phyloP scores from a whole-genome alignment of 345 rosid genomes.

The Brassica nigra region DNA sequence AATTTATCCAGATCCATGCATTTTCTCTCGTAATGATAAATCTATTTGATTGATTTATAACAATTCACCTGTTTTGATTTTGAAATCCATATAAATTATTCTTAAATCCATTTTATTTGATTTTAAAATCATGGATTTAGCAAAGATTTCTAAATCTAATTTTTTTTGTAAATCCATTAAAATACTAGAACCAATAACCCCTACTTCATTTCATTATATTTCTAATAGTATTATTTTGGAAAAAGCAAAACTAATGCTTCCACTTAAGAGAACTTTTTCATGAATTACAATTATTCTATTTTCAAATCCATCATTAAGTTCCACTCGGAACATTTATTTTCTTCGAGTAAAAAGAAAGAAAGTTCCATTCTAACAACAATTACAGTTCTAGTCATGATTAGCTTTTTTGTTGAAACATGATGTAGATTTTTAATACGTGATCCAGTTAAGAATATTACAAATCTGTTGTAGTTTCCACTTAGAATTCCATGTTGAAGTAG shows the following conservation, averaged over 20 bases:
- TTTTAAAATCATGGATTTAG: too few relatives aligned
- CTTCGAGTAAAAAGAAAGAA: not conserved
- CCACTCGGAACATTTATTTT: not conserved
- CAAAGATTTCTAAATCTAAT: too few relatives aligned
- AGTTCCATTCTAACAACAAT: constrained; percentile 3
- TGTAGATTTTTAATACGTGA: not conserved
- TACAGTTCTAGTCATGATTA: constrained; percentile 7
- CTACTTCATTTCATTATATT: too few relatives aligned
- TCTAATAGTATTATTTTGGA: not conserved
- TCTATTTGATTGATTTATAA: too few relatives aligned
- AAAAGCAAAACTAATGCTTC: constrained; percentile 42
- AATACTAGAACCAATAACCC: too few relatives aligned
- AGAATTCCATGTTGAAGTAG: not conserved
- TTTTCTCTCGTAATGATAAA: too few relatives aligned
- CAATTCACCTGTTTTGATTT: too few relatives aligned
- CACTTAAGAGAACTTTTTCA: constrained; percentile 59
- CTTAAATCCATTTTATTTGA: too few relatives aligned
- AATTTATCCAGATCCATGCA: too few relatives aligned
- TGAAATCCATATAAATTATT: too few relatives aligned
- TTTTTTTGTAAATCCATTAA: too few relatives aligned
- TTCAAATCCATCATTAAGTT: constrained; percentile 30
- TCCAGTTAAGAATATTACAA: not conserved
- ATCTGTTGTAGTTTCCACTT: not conserved
- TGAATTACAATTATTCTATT: constrained; percentile 37
- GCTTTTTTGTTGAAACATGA: not conserved